Evolutionary conservation across 2,329 filamentous ascomycete genomes (phyloP), one percentile per base, ranked within the genome.

Genomic region (Scedosporium dehoogii): DNA sequence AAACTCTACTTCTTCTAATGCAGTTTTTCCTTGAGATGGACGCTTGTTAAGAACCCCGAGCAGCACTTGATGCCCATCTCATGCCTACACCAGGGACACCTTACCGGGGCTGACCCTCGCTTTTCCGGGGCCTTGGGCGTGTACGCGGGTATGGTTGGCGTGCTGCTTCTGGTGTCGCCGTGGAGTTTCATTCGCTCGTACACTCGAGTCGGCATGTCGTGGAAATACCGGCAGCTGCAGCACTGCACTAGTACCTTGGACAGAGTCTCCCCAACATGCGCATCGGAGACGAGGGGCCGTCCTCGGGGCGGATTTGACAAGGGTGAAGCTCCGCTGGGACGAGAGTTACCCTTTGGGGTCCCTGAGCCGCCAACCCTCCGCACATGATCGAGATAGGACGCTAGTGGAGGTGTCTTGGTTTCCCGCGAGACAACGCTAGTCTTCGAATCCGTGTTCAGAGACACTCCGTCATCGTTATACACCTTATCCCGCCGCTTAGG

Each of bases 11-110:
- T 38, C 33, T 12, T 12, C 10, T 53, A 78, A 68, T 87, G 84
- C 59, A 87, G 70, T 64, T 82, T 82, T 71, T 90, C 85, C 68
- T 83, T 83, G 67, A 90, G 74, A 65, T 86, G 83, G 3, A 91
- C 82, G 55, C 87, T 78, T 1, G 87, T 84, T 10, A 85, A 83
- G 74, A 87, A 87, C 6, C 86, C 87, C 10, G 86, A 81, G 70
- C 88, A 91, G 73, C 88, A 91, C 63, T 74, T 76, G 14, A 81
- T 86, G 66, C 79, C 86, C 87, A 91, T 90, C 59, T 82, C 81
- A 73, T 91, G 88, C 53, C 78, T 77, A 70, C 88, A 91, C 88
- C 88, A 90, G 7, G 86, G 86, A 70, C 87, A 90, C 66, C 81
- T 83, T 27, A 88, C 83, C 69, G 80, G 83, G 66, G 85, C 9